Percentiles rank a stretch among this genome's conserved stretches.
These are phyloP conservation scores for Zygosaccharomyces pseudobailii DNA, from an alignment of 1,139 yeast species.

Conservation along the genomic window DNA sequence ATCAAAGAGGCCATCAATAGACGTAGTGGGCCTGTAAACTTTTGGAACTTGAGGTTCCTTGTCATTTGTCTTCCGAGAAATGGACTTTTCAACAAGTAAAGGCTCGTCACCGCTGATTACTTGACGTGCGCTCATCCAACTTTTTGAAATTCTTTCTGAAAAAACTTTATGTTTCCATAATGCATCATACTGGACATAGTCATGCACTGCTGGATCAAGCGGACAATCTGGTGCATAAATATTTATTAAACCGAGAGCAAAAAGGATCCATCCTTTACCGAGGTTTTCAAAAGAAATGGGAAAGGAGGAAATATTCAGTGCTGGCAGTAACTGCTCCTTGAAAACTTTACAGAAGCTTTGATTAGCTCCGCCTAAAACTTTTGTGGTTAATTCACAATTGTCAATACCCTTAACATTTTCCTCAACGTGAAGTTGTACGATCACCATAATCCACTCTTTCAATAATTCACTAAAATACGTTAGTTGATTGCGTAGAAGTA, in stretches of 20 bases:
- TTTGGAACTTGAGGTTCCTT: conserved; percentile 49
- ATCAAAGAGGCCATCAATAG: conserved; percentile 63
- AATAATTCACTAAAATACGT: conserved; percentile 38
- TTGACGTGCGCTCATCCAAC: conserved; percentile 48
- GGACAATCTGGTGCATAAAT: conserved; percentile 78
- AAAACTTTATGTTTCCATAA: conserved; percentile 31
- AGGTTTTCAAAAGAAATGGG: conserved; percentile 25
- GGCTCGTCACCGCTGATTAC: conserved; percentile 54
- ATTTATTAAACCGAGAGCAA: conserved; percentile 63
- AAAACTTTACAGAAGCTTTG: conserved; percentile 26
- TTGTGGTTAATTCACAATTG: background rate
- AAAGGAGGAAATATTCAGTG: conserved; percentile 32
- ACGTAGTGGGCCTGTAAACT: conserved; percentile 56
- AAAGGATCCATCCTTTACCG: conserved; percentile 67
- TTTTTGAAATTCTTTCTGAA: conserved; percentile 32
- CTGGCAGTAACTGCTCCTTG: conserved; percentile 42
- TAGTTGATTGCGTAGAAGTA: conserved; percentile 41
- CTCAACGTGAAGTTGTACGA: conserved; percentile 37
- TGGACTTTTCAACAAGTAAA: conserved; percentile 39
- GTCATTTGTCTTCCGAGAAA: conserved; percentile 35
- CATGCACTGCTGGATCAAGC: conserved; percentile 88
- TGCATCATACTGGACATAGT: conserved; percentile 57
- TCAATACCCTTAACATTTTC: conserved; percentile 3
- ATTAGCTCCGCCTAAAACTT: conserved; percentile 4
- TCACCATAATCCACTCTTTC: conserved; percentile 43